Percentiles rank a stretch among this genome's conserved stretches.
Conservation (phyloP, 768 basidiomycete species). For the Lentinula raphanica region DNA sequence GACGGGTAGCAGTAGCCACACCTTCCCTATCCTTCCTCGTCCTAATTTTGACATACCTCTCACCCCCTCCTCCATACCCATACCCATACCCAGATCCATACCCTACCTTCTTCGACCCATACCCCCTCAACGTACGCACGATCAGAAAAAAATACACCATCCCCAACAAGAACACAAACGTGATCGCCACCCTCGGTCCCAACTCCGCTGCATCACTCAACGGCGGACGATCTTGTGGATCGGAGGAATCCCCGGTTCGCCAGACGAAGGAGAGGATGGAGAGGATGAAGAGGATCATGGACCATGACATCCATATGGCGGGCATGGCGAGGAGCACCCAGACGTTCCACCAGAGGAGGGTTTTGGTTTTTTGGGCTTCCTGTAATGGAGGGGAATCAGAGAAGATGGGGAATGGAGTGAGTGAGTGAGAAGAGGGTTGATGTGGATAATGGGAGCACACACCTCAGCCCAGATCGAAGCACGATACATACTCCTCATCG, state of each 20-base stretch:
- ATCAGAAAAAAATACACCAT: slow-evolving; percentile 59
- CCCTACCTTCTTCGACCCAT: slow-evolving; percentile 30
- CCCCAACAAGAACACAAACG: slow-evolving; percentile 50
- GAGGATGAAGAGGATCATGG: slow-evolving; percentile 60
- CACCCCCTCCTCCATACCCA: neutral
- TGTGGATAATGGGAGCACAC: neutral
- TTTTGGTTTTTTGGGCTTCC: slow-evolving; percentile 28
- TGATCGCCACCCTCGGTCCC: slow-evolving; percentile 51
- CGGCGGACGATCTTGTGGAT: slow-evolving; percentile 29
- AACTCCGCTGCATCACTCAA: slow-evolving; percentile 36
- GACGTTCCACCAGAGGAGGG: slow-evolving; percentile 38
- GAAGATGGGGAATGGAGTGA: too few relatives aligned
- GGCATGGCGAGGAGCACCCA: slow-evolving; percentile 54
- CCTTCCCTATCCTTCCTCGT: neutral
- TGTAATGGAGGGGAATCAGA: too few relatives aligned
- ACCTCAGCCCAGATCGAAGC: slow-evolving; percentile 55
- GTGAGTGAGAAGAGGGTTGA: neutral
- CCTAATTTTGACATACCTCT: neutral
- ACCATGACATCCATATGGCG: slow-evolving; percentile 49
- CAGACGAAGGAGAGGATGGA: slow-evolving; percentile 65
- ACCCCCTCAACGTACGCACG: slow-evolving; percentile 55
- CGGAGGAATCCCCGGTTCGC: slow-evolving; percentile 49
- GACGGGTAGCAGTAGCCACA: too few relatives aligned
- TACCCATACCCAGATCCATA: too few relatives aligned
- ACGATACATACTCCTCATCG: slow-evolving; percentile 51